Conservation (phyloP, 1,139 yeast species). For the Wickerhamomyces sp. region DNA sequence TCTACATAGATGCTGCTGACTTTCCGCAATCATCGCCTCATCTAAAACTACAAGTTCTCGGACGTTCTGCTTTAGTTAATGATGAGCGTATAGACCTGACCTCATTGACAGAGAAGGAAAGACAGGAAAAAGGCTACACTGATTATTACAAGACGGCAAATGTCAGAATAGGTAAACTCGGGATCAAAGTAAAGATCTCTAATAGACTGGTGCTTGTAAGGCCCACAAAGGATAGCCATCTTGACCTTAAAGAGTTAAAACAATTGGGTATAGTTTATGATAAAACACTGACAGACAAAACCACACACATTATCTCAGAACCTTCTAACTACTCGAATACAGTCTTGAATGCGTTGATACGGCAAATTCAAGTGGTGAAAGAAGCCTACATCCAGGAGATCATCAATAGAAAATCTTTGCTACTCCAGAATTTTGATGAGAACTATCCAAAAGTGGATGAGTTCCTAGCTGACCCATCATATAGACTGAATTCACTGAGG, state of each 20-base stretch:
- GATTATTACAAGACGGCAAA: slow-evolving; percentile 2
- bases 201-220: neutral
- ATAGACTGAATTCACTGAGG: slow-evolving; percentile 7
- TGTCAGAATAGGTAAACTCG: slow-evolving; percentile 3
- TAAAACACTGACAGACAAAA: slow-evolving; percentile 4
- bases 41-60: slow-evolving; percentile 7
- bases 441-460: slow-evolving; percentile 11
- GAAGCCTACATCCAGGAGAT: slow-evolving; percentile 6
- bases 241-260: slow-evolving; percentile 5
- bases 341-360: slow-evolving; percentile 12
- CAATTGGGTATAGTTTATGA: slow-evolving; percentile 10
- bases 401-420: slow-evolving; percentile 1
- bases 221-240: slow-evolving; percentile 1
- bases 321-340: slow-evolving; percentile 9
- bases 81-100: slow-evolving; percentile 3
- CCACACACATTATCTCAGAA: slow-evolving; percentile 16
- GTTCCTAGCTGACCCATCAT: slow-evolving; percentile 9
- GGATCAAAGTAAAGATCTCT: slow-evolving; percentile 3
- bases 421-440: slow-evolving; percentile 11
- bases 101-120: slow-evolving; percentile 3
- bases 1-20: slow-evolving; percentile 7
- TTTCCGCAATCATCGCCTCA: slow-evolving; percentile 6
- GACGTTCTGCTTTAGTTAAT: slow-evolving; percentile 7
- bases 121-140: slow-evolving; percentile 1
- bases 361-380: slow-evolving; percentile 14